Conservation (phyloP, 1,284 basidiomycete genomes). For the Sporisorium graminicola region DNA sequence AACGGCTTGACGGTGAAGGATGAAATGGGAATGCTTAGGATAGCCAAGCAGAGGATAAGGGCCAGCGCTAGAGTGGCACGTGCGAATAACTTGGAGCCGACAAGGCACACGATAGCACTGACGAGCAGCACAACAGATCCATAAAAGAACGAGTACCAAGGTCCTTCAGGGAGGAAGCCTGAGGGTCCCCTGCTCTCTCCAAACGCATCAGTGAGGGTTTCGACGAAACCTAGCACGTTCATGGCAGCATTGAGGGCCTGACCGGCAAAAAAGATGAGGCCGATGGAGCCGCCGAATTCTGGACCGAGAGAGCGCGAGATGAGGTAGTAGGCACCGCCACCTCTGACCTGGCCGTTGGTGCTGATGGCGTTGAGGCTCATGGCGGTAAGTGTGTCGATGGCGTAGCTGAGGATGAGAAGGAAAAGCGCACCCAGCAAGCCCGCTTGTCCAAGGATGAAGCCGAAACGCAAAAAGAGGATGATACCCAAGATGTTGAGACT, state of each 20-base stretch:
- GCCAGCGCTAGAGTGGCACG: constrained; percentile 65
- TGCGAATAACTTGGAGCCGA: constrained; percentile 65
- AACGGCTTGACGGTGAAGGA: constrained; percentile 62
- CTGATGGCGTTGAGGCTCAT: constrained; percentile 68
- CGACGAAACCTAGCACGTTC: constrained; percentile 69
- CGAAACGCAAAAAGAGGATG: constrained; percentile 68
- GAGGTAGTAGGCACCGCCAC: constrained; percentile 68
- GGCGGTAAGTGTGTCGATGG: constrained; percentile 66
- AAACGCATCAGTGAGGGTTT: constrained; percentile 65
- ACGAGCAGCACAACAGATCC: constrained; percentile 63
- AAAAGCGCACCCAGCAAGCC: constrained; percentile 65
- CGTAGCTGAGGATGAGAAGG: constrained; percentile 62
- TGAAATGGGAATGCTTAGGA: constrained; percentile 65
- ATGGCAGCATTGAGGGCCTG: constrained; percentile 68
- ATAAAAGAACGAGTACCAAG: constrained; percentile 66
- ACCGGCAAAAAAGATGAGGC: constrained; percentile 67
- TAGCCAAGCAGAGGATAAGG: constrained; percentile 60
- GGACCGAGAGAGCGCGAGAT: constrained; percentile 68
- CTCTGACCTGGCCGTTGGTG: constrained; percentile 68
- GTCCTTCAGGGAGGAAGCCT: constrained; percentile 64
- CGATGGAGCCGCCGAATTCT: constrained; percentile 69
- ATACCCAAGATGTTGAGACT: constrained; percentile 69
- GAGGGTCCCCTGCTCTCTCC: constrained; percentile 52
- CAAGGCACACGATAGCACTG: constrained; percentile 64
- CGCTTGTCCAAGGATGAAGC: constrained; percentile 68